Base-by-base conservation (phyloP, 2,329 filamentous ascomycete genomes). In the Cladosporium sp. region DNA sequence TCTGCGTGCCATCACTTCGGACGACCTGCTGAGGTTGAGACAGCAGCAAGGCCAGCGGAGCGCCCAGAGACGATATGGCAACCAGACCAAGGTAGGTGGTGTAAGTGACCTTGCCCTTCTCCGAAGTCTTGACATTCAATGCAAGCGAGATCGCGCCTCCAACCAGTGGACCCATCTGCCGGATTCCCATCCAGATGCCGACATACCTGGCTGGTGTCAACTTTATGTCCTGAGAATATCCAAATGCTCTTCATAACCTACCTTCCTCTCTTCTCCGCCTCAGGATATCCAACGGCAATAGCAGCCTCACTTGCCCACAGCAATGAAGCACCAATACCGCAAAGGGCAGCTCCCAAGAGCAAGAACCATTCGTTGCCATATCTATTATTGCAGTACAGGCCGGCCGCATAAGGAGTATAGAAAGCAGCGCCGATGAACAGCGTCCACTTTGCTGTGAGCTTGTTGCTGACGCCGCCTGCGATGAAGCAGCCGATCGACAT, bases 101-200 rank as follows among this genome's bases (percentile, higher is more conserved):
- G 49, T 60, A 60, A n/a, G 53, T 47, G 34, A 60, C 58, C 32
- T 60, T 60, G 19, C 58, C 58, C 22, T 55, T 60, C 39, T 60
- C 48, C 2, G 45, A 44, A 19, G 48, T 60, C 22, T 57, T 51
- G 19, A 57, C 25, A 24, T 60, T 60, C 22, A 60, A 32, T 40
- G 58, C 53, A 15, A 60, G 34, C 9, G 53, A 57, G 17, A 60
- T 60, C 4, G 52, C 39, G 17, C 53, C 50, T 25, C 50, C 50
- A 0, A 90, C 72, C 13, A 90, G 84, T 66, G 89, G 87, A 0
- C 87, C 87, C 1, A 77, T 75, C 1, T 88, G 77, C 2, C 58
- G 52, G n/a, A 60, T 53, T 34, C 58, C 58, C 53, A 53, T 53
- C 50, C 50, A 53, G 24, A 53, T 53, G 6, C 50, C 50, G 13